Base-by-base conservation (phyloP, 1,139 yeast species). In the Yamadazyma diospyri region DNA sequence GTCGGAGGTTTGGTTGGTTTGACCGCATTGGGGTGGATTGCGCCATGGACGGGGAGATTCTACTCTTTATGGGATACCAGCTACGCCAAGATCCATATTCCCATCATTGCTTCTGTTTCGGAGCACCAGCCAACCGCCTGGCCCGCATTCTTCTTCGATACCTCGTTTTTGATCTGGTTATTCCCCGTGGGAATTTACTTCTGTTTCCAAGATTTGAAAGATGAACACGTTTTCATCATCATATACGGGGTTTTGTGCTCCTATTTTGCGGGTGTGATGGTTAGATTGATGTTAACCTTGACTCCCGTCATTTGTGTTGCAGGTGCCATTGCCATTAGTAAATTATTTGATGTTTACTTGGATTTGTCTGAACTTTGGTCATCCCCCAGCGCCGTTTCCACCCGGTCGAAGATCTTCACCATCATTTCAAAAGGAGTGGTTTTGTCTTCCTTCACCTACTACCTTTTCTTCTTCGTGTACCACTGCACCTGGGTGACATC, bases 41-140 rank as follows among this genome's bases (percentile, higher is more conserved):
- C 98, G 28, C 99, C 99, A 36, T 94, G 98, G 98, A 88, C 97
- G 15, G 99, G 99, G 45, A 83, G 99, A 61, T 94, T 94, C 69
- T 94, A 94, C 65, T 89, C 97, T 4, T 69, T 94, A 47, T 94
- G 98, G 98, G 98, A 94, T 59, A 92, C 98, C 4, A 84, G 76
- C 56, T 94, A 94, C 53, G 99, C 99, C 42, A 92, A 88, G 68
- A 85, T 92, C 46, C 98, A 94, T 58, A 94, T 94, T 51, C 99
- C 99, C 33, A 94, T 94, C 55, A 94, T 94, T 61, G 98, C 98
- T 1, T 89, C 97, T 3, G 99, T 94, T 32, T 86, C 96, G 10
- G 99, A 94, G 65, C 99, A 94, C 69, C 99, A 94, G 69, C 99
- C 99, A 39, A 92, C 98, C 16, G 96, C 98, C 9, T 94, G 99